A percentile compares a stretch with the other conserved stretches of the same genome.
Evolutionary conservation across 768 basidiomycete genomes (phyloP).

Genomic region (Lentinula detonsa): DNA sequence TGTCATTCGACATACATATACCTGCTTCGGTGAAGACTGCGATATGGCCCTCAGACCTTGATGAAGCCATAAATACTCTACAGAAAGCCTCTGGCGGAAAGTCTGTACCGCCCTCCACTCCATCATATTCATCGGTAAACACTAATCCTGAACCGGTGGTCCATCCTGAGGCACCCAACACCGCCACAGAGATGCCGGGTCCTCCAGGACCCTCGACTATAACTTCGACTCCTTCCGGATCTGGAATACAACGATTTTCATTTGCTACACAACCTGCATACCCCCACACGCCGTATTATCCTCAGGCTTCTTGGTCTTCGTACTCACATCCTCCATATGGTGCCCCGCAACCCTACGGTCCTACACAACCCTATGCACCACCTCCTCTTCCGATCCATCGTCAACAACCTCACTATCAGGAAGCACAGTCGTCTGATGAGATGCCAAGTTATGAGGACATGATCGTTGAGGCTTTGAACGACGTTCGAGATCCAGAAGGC

Average conservation of each 20-base stretch:
- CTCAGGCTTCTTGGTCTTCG: conserved; percentile 26
- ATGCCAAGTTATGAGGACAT: conserved; percentile 89
- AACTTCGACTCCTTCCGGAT: conserved; percentile 9
- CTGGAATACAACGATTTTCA: conserved; percentile 10
- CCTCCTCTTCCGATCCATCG: conserved; percentile 11
- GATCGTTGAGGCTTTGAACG: conserved; percentile 76
- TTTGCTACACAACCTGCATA: conserved; percentile 41
- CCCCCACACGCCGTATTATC: conserved; percentile 64
- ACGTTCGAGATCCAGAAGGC: conserved; percentile 61
- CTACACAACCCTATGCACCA: conserved; percentile 22
- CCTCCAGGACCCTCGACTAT: background rate
- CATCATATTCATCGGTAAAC: conserved; percentile 7
- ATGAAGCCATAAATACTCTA: conserved; percentile 54
- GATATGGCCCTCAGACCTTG: conserved; percentile 72
- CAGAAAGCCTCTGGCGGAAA: conserved; percentile 20
- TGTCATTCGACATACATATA: conserved; percentile 64
- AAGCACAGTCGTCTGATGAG: conserved; percentile 31
- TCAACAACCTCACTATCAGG: conserved; percentile 13
- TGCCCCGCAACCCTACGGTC: conserved; percentile 19
- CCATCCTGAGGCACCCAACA: background rate
- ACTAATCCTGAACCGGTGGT: background rate
- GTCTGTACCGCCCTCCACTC: conserved; percentile 15
- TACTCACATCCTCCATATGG: conserved; percentile 22
- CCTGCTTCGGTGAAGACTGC: conserved; percentile 56
- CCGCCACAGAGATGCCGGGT: background rate